Evolutionary conservation across 2,329 filamentous ascomycete species (phyloP), one percentile per base, ranked within the genome.

Genomic region (Pseudocercospora vitis): DNA sequence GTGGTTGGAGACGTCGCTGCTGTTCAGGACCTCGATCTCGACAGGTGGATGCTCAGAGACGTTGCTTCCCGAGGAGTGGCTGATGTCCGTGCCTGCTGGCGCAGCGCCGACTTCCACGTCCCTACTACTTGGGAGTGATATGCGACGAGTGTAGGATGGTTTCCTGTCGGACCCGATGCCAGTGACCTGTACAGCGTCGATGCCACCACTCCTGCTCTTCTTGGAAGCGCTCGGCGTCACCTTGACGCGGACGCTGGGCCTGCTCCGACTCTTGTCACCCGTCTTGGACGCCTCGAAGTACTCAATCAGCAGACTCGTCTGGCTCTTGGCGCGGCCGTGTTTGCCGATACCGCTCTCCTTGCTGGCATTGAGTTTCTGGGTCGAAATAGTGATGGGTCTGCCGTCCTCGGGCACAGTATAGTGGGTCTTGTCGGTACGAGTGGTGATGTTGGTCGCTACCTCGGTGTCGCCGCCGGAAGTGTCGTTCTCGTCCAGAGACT

Each of bases 271-370:
- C 66, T 74, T 79, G 66, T 73, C 78, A 64, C 78, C 78, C 52
- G 81, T 75, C 71, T 89, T 91, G 59, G 86, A 84, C 62, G 85
- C 88, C 74, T 96, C 91, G 67, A 95, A 96, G 73, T 95, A 96
- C 74, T 96, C 91, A 66, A 96, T 96, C 65, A 96, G 79, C 62
- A 96, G 79, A 52, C 89, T 95, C 31, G 91, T 95, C 75, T 95
- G 91, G 40, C 89, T 95, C 64, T 82, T 81, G 72, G 68, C 73
- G 68, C 67, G 76, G 72, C 70, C 72, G 78, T 73, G 71, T 79
- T 56, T 72, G 57, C 78, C 74, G 70, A 59, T 78, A 74, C 69
- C 80, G 70, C 83, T 85, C 16, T 69, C 63, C 35, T 60, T 60
- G 23, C 56, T 57, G 23, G 42, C 44, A 23, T 59, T 64, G 64